Evolutionary conservation across 2,329 filamentous ascomycete genomes (phyloP).

Genomic region (Harringtonia aguacate): DNA sequence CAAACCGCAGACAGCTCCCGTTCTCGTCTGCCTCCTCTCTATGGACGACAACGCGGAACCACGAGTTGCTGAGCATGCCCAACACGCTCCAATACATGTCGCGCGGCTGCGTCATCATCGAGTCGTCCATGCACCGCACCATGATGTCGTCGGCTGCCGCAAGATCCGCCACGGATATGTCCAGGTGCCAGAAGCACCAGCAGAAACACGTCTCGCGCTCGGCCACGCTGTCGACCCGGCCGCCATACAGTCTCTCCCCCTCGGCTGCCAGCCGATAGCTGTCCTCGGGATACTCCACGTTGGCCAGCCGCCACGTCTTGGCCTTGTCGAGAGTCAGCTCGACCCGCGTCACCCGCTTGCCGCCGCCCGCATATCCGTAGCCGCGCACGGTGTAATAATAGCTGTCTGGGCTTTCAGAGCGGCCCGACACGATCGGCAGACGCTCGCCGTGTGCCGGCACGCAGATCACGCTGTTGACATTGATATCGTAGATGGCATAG

Average conservation of each 20-base stretch:
- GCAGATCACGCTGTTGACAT: conserved; percentile 72
- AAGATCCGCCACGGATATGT: conserved; percentile 54
- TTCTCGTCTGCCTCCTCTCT: conserved; percentile 51
- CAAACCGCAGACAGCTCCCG: conserved; percentile 54
- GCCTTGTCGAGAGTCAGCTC: conserved; percentile 79
- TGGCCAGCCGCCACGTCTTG: conserved; percentile 63
- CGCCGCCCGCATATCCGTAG: conserved; percentile 83
- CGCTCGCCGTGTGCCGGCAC: conserved; percentile 71
- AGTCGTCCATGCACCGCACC: conserved; percentile 81
- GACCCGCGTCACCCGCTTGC: conserved; percentile 70
- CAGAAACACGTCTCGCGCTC: conserved; percentile 11
- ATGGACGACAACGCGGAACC: conserved; percentile 73
- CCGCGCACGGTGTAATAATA: conserved; percentile 58
- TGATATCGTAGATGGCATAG: conserved; percentile 89
- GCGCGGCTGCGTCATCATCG: conserved; percentile 73
- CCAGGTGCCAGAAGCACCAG: conserved; percentile 50
- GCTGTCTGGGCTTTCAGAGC: conserved; percentile 13
- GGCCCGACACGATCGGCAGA: conserved; percentile 33
- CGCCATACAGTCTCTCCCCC: conserved; percentile 53
- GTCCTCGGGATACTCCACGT: conserved; percentile 77
- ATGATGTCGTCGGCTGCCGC: conserved; percentile 59
- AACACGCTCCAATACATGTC: conserved; percentile 96
- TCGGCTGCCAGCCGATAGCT: conserved; percentile 57
- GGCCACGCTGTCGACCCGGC: conserved; percentile 81
- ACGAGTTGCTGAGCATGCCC: conserved; percentile 97